Evolutionary conservation across 2,329 filamentous ascomycete species (phyloP).

Genomic region (Aspergillus versicolor): DNA sequence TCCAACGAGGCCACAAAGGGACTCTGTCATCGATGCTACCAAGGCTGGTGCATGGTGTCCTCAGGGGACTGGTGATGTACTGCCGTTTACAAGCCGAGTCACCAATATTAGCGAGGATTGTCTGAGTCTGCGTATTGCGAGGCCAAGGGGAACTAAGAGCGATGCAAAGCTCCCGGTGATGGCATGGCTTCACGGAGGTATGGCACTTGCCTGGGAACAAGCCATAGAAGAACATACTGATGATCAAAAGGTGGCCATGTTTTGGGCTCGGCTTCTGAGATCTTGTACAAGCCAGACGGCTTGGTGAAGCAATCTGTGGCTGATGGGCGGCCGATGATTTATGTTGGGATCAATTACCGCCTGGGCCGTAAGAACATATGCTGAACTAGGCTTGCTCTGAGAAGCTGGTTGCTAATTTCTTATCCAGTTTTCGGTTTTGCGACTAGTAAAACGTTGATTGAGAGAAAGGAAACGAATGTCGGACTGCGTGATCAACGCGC

Average conservation of each 20-base stretch:
- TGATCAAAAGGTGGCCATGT: constrained; percentile 16
- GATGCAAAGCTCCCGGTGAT: constrained; percentile 13
- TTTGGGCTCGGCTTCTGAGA: constrained; percentile 15
- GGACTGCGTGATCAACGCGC: constrained; percentile 33
- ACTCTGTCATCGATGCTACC: constrained; percentile 19
- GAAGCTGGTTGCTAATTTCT: not conserved
- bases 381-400: no score
- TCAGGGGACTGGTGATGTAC: constrained; percentile 18
- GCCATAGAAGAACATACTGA: not conserved
- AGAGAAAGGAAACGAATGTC: constrained; percentile 26
- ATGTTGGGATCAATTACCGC: constrained; percentile 19
- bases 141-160: not conserved
- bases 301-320: constrained; percentile 8
- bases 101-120: constrained; percentile 20
- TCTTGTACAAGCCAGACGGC: constrained; percentile 17
- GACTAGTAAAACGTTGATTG: constrained; percentile 20
- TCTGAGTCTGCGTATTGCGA: constrained; percentile 18
- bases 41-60: constrained; percentile 19
- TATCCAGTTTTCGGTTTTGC: constrained; percentile 18
- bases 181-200: constrained; percentile 19
- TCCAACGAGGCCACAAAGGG: constrained; percentile 1
- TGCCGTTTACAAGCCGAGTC: constrained; percentile 20
- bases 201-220: not conserved
- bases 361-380: constrained; percentile 6
- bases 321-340: constrained; percentile 14